Evolutionary conservation across 139 green algal genomes (phyloP).

Genomic region (Coccomyxa sp.): DNA sequence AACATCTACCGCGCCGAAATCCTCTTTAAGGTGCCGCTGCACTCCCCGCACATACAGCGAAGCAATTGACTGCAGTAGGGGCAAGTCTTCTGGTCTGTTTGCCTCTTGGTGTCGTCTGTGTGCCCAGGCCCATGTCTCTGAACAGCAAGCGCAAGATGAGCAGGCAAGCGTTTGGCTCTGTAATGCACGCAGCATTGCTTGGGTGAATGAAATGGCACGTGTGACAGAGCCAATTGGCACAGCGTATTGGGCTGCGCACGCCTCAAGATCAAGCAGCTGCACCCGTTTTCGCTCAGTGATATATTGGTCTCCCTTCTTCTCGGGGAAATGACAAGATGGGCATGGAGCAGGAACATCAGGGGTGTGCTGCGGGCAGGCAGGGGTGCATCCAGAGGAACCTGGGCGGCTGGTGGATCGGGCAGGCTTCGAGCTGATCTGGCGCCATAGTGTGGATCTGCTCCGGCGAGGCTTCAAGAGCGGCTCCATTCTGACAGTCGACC

Average conservation of each 20-base stretch:
- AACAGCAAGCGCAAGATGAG: too few relatives aligned
- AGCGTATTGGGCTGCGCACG: too few relatives aligned
- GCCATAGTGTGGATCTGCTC: conserved; percentile 61
- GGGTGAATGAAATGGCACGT: too few relatives aligned
- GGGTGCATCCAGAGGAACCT: conserved; percentile 77
- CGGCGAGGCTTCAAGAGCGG: conserved; percentile 69
- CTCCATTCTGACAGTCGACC: conserved; percentile 85
- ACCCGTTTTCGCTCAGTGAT: too few relatives aligned
- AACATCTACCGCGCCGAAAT: conserved; percentile 91
- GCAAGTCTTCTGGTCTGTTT: not conserved
- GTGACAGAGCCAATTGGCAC: too few relatives aligned
- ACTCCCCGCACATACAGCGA: not conserved
- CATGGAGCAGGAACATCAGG: too few relatives aligned
- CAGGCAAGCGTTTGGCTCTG: too few relatives aligned
- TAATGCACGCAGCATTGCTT: too few relatives aligned
- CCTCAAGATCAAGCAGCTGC: too few relatives aligned
- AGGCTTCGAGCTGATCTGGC: conserved; percentile 56
- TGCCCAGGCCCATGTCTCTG: not conserved
- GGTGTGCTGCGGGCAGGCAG: conserved; percentile 27
- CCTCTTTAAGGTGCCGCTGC: conserved; percentile 57
- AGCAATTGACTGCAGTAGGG: too few relatives aligned
- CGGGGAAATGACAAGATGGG: too few relatives aligned
- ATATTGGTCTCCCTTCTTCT: too few relatives aligned
- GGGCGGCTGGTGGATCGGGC: conserved; percentile 37
- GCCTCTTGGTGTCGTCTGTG: not conserved